Conservation (phyloP, 345 rosid genomes). For the Capsella bursapastoris region DNA sequence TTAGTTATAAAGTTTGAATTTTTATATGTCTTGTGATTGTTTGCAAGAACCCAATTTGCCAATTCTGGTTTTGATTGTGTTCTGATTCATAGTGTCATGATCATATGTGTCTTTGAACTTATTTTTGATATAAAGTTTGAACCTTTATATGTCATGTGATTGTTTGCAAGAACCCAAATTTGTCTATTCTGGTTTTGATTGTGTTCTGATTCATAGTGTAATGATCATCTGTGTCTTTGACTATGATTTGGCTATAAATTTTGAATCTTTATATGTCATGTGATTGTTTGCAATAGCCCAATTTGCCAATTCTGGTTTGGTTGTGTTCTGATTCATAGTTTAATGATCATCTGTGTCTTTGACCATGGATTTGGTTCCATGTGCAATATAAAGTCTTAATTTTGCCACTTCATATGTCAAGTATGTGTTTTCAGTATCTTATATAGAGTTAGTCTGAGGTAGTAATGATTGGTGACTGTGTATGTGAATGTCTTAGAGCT, state of each 20-base stretch:
- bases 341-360: too few species aligned
- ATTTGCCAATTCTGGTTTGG: too few species aligned
- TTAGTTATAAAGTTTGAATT: too few species aligned
- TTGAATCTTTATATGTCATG: not conserved
- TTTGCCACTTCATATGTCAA: too few species aligned
- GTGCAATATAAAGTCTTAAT: not conserved
- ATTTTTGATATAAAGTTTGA: too few species aligned
- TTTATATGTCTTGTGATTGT: not conserved
- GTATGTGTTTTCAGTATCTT: not conserved
- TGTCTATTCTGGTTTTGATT: not conserved
- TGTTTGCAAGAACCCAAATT: not conserved
- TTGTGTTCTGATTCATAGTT: too few species aligned
- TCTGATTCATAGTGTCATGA: not conserved
- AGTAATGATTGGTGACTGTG: slow-evolving; percentile 4
- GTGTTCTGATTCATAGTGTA: not conserved
- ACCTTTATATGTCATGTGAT: not conserved
- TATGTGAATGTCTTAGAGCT: slow-evolving; percentile 55
- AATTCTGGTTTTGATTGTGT: not conserved
- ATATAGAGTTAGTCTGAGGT: slow-evolving; percentile 3
- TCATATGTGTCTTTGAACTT: not conserved
- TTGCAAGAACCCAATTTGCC: not conserved
- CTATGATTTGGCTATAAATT: not conserved
- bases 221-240: not conserved
- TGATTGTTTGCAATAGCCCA: too few species aligned
- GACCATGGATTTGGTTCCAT: not conserved